Conservation (phyloP, 441 rosid species). For the Aleurites moluccanus region DNA sequence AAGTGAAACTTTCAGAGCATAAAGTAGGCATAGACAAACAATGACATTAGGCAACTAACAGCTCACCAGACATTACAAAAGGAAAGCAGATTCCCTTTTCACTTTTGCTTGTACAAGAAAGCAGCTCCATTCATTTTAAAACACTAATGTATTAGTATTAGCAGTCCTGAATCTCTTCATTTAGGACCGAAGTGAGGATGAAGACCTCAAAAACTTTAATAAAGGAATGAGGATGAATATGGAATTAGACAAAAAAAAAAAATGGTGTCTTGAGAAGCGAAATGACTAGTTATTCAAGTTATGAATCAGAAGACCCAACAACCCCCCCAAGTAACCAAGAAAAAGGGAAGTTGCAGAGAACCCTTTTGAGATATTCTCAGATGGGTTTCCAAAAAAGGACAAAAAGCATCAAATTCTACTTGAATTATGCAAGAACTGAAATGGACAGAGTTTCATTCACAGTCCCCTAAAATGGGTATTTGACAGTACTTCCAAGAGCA, state of each 20-base stretch:
- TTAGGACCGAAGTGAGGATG: conserved; percentile 17
- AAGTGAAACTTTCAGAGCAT: conserved; percentile 92
- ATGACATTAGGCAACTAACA: conserved; percentile 67
- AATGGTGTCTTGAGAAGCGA: conserved; percentile 7
- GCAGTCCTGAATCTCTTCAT: conserved; percentile 26
- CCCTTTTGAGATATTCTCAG: conserved; percentile 55
- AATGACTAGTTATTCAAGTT: conserved; percentile 28
- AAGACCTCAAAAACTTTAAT: conserved; percentile 26
- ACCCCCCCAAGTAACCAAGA: conserved; percentile 25
- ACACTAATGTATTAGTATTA: conserved; percentile 26
- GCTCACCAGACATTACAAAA: conserved; percentile 49
- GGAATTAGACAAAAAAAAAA: conserved; percentile 23
- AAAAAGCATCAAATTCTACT: conserved; percentile 53
- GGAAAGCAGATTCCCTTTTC: conserved; percentile 78
- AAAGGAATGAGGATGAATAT: conserved; percentile 12
- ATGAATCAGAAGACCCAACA: conserved; percentile 37
- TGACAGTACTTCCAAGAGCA: conserved; percentile 37
- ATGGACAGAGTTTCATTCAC: conserved; percentile 38
- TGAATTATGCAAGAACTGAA: conserved; percentile 46
- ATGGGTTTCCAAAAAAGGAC: conserved; percentile 39
- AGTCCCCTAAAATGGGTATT: conserved; percentile 39
- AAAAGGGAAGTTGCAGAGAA: conserved; percentile 33
- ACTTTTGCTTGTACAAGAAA: conserved; percentile 32
- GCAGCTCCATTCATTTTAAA: conserved; percentile 34
- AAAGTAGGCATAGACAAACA: conserved; percentile 53